Evolutionary conservation across 768 basidiomycete species (phyloP).

Genomic region (Aureoboletus auriporus): DNA sequence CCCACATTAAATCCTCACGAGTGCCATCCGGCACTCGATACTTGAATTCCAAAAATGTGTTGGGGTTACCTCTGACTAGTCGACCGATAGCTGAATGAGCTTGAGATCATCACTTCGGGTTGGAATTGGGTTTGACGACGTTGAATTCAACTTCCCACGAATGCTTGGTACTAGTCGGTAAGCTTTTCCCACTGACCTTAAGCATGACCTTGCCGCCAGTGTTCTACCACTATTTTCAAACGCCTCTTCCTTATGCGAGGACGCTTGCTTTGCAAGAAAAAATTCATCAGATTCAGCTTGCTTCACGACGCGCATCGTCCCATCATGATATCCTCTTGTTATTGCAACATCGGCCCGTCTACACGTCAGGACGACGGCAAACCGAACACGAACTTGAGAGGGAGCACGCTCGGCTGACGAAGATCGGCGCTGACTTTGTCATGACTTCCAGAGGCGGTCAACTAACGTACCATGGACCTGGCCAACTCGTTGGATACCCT

Average conservation of each 20-base stretch:
- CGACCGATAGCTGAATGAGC: no score
- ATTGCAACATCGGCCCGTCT: constrained; percentile 90
- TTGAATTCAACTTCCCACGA: background rate
- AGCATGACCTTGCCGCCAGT: constrained; percentile 51
- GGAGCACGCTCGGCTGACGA: constrained; percentile 62
- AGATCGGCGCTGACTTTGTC: constrained; percentile 85
- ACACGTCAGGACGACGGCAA: constrained; percentile 91
- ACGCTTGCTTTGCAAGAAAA: constrained; percentile 69
- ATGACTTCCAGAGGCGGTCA: constrained; percentile 84
- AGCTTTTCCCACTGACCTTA: background rate
- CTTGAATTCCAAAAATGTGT: no score
- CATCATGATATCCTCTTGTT: constrained; percentile 67
- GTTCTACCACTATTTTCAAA: constrained; percentile 70
- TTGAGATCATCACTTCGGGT: no score
- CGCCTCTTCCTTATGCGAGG: constrained; percentile 72
- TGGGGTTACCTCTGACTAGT: no score
- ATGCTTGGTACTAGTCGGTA: background rate
- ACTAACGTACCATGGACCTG: constrained; percentile 96
- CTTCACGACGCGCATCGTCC: constrained; percentile 43
- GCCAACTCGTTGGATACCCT: constrained; percentile 95
- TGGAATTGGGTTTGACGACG: no score
- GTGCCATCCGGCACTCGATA: no score
- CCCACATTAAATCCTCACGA: no score
- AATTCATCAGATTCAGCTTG: constrained; percentile 64
- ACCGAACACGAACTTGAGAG: constrained; percentile 50